phyloP scores from a whole-genome alignment of 805 yeast species.

The Ogataea allantospora region DNA sequence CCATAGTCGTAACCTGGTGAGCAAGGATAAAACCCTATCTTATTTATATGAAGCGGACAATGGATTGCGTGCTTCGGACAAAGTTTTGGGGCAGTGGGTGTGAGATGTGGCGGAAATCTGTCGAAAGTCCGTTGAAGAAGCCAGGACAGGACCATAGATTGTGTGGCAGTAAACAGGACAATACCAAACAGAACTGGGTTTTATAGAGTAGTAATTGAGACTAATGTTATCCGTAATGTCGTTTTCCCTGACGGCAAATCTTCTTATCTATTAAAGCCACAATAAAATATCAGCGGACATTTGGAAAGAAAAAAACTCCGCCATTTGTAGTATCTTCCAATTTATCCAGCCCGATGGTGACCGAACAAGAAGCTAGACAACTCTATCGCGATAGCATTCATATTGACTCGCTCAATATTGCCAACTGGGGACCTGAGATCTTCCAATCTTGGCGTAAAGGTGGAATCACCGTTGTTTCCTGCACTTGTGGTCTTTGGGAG shows the following conservation, averaged over 20 bases:
- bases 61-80: background rate
- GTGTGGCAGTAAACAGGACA: too few relatives aligned
- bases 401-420: slow-evolving; percentile 20
- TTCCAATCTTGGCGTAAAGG: slow-evolving; percentile 21
- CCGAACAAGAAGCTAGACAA: slow-evolving; percentile 21
- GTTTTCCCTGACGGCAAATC: background rate
- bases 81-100: background rate
- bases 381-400: slow-evolving; percentile 19
- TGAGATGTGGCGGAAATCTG: background rate
- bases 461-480: slow-evolving; percentile 22
- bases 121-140: background rate
- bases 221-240: too few relatives aligned
- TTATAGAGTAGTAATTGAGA: too few relatives aligned
- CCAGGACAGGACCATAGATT: too few relatives aligned
- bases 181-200: too few relatives aligned
- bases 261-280: slow-evolving; percentile 1
- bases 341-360: too few relatives aligned
- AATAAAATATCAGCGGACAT: background rate
- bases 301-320: slow-evolving; percentile 3
- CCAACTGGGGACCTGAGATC: slow-evolving; percentile 19
- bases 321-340: too few relatives aligned
- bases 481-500: slow-evolving; percentile 23
- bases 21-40: too few relatives aligned
- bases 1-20: too few relatives aligned
- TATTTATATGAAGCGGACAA: background rate